Conservation (phyloP, 225 moss, liverwort and hornwort genomes). For the Bryoerythrophyllum caledonicum region DNA sequence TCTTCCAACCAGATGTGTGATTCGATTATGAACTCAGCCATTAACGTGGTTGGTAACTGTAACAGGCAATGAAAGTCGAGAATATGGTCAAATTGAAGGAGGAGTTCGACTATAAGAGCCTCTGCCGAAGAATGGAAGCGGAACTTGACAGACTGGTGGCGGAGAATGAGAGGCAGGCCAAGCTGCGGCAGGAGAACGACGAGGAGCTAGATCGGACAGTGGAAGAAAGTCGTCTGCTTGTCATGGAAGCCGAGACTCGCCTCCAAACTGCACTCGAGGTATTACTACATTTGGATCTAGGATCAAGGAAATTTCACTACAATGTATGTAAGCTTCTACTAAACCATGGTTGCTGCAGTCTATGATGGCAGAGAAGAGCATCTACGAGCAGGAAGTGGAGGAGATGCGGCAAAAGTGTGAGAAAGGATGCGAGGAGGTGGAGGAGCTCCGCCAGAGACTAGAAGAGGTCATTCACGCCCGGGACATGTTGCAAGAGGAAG, state of each 20-base stretch:
- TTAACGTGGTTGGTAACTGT: constrained; percentile 17
- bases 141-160: constrained; percentile 91
- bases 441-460: constrained; percentile 49
- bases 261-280: constrained; percentile 66
- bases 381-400: constrained; percentile 48
- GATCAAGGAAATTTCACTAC: neutral
- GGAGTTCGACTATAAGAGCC: constrained; percentile 98
- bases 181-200: constrained; percentile 72
- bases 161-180: constrained; percentile 90
- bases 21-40: constrained; percentile 9
- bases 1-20: neutral
- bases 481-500: constrained; percentile 69
- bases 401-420: constrained; percentile 43
- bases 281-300: neutral
- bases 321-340: neutral
- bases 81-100: constrained; percentile 97
- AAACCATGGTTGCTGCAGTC: constrained; percentile 31
- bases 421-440: constrained; percentile 45
- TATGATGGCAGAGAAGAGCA: constrained; percentile 55
- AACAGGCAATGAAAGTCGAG: constrained; percentile 97
- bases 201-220: constrained; percentile 81
- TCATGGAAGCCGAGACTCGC: constrained; percentile 72
- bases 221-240: constrained; percentile 65
- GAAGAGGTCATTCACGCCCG: constrained; percentile 61
- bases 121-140: constrained; percentile 87